Conservation (phyloP, 1,284 basidiomycete genomes). For the Irpex sp. region DNA sequence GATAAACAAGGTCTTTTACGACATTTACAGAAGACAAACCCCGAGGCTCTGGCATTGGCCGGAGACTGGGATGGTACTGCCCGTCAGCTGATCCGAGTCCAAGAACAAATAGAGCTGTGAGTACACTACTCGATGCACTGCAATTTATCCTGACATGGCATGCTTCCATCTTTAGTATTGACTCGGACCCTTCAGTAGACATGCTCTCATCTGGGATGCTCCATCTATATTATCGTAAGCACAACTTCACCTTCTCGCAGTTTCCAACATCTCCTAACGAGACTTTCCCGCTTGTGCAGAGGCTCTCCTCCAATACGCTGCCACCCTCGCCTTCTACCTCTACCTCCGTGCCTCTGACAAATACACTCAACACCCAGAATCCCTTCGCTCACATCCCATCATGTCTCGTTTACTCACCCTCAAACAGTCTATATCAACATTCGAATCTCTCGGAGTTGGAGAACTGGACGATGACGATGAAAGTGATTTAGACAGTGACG, state of each 20-base stretch:
- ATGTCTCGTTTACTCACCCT: slow-evolving; percentile 79
- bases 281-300: slow-evolving; percentile 40
- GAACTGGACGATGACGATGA: slow-evolving; percentile 5
- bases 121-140: neutral
- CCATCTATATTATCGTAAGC: slow-evolving; percentile 74
- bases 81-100: slow-evolving; percentile 46
- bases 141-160: neutral
- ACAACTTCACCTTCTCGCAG: neutral
- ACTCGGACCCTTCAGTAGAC: slow-evolving; percentile 38
- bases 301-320: slow-evolving; percentile 84
- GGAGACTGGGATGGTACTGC: slow-evolving; percentile 72
- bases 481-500: slow-evolving; percentile 13
- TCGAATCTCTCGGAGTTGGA: slow-evolving; percentile 76
- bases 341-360: slow-evolving; percentile 72
- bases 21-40: slow-evolving; percentile 74
- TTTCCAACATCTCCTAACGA: neutral
- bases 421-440: slow-evolving; percentile 76
- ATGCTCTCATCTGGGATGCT: slow-evolving; percentile 56
- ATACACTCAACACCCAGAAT: slow-evolving; percentile 56
- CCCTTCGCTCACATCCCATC: slow-evolving; percentile 73
- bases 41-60: slow-evolving; percentile 72
- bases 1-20: slow-evolving; percentile 65
- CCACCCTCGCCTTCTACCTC: slow-evolving; percentile 90
- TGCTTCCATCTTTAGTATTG: slow-evolving; percentile 33
- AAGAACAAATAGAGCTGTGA: slow-evolving; percentile 52